phyloP scores from a whole-genome alignment of 2,329 filamentous ascomycete species.

The Cryoendolithus antarcticus region DNA sequence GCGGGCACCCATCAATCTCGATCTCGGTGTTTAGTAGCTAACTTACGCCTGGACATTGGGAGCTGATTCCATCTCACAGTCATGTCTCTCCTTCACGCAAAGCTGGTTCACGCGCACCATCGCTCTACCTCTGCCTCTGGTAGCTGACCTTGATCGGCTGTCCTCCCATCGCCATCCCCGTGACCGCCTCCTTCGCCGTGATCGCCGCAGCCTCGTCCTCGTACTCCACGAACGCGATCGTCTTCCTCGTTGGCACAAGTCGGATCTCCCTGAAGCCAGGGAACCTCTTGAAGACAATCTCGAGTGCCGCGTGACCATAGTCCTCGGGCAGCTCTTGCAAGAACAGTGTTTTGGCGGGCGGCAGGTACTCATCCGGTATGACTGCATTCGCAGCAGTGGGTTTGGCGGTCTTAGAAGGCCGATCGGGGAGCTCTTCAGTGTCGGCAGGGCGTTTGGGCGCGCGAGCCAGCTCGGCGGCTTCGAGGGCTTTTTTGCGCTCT shows the following conservation, averaged over 20 bases:
- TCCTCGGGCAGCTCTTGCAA: constrained; percentile 84
- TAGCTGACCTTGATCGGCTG: constrained; percentile 91
- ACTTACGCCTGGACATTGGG: no score
- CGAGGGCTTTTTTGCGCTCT: constrained; percentile 70
- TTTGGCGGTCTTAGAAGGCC: constrained; percentile 62
- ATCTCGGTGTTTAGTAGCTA: no score
- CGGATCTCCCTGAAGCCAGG: constrained; percentile 91
- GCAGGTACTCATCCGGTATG: constrained; percentile 94
- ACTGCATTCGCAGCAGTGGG: constrained; percentile 51
- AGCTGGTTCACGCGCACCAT: no score
- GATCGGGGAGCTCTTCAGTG: constrained; percentile 27
- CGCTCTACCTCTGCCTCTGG: constrained; percentile 26
- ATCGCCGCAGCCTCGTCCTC: constrained; percentile 82
- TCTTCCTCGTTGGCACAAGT: constrained; percentile 70
- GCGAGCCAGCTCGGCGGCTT: constrained; percentile 57
- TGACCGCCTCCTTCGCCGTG: constrained; percentile 83
- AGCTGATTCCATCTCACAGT: no score
- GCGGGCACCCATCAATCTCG: no score
- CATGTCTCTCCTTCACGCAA: no score
- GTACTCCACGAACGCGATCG: constrained; percentile 95
- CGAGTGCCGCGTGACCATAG: constrained; percentile 68
- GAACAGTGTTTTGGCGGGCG: constrained; percentile 94
- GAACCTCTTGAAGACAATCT: constrained; percentile 72
- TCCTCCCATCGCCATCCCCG: constrained; percentile 67
- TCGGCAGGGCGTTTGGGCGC: constrained; percentile 45